Percentiles rank a stretch among this genome's conserved stretches.
These are phyloP conservation scores for Aspergillus sclerotiicarbonarius DNA, from an alignment of 495 filamentous ascomycete species.

Conservation along the genomic window DNA sequence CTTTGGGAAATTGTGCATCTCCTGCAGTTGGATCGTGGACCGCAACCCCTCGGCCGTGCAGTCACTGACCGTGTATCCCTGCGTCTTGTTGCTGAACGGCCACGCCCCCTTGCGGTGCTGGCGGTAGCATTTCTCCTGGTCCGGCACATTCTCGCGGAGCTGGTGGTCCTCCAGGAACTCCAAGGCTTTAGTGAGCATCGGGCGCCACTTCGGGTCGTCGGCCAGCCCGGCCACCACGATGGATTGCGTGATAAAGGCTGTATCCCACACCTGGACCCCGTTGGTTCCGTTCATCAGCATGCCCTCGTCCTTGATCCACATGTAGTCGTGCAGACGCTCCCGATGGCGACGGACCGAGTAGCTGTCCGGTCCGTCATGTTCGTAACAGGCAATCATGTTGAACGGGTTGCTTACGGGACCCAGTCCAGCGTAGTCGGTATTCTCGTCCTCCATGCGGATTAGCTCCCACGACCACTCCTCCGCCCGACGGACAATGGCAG, in stretches of 20 bases:
- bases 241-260: slow-evolving; percentile 81
- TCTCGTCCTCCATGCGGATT: slow-evolving; percentile 85
- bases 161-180: slow-evolving; percentile 90
- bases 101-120: slow-evolving; percentile 91
- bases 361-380: slow-evolving; percentile 76
- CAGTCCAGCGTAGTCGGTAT: slow-evolving; percentile 82
- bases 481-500: slow-evolving; percentile 56
- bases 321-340: slow-evolving; percentile 77
- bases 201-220: slow-evolving; percentile 70
- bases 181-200: slow-evolving; percentile 81
- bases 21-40: slow-evolving; percentile 80
- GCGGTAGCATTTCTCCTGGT: slow-evolving; percentile 81
- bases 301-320: slow-evolving; percentile 91
- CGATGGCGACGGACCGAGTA: slow-evolving; percentile 73
- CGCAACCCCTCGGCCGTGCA: slow-evolving; percentile 91
- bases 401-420: slow-evolving; percentile 88
- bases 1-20: slow-evolving; percentile 69
- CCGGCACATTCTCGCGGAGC: slow-evolving; percentile 76
- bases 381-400: slow-evolving; percentile 81
- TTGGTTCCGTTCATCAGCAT: slow-evolving; percentile 97
- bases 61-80: slow-evolving; percentile 94
- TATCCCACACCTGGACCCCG: slow-evolving; percentile 96
- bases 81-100: slow-evolving; percentile 88
- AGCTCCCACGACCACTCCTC: slow-evolving; percentile 76
- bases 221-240: slow-evolving; percentile 76